Evolutionary conservation across 768 basidiomycete genomes (phyloP), one percentile per base, ranked within the genome.

Genomic region (Phallus indusiatus): DNA sequence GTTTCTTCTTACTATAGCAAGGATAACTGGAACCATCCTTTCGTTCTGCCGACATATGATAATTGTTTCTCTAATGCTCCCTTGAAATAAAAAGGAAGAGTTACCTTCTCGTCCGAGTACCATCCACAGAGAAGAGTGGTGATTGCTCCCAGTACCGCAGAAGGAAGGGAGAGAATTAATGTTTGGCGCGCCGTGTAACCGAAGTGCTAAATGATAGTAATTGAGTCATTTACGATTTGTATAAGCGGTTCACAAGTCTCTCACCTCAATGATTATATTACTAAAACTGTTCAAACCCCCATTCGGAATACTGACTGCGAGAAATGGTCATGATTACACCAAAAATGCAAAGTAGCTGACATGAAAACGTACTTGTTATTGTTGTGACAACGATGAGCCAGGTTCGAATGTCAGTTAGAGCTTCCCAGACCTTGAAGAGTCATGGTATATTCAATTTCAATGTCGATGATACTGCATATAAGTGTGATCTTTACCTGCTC

Each of bases 111-210:
- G 64, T 85, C 85, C 0, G 84, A 83, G 66, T 82, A 83, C 78
- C 81, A 85, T 2, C 83, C 83, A 61, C 81, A 83, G 5, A 75
- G 64, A 17, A 84, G 61, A 1, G 79, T 76, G 60, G 73, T 82
- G 2, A 70, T 46, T 0, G 81, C 74, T 3, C 74, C 77, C 28
- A 86, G 67, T 10, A 70, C 74, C 2, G 84, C 85, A 20, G 68
- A 76, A 2, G 83, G 84, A 0, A 83, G 81, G 3, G 76, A 76
- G 24, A 84, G 65, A 46, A 85, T 84, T 16, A 86, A 69, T 0
- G 83, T 79, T 65, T 84, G 81, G 65, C 75, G 80, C 8, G 84
- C 78, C 80, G 81, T 83, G 55, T 84, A 85, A 28, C 84, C 83
- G 63, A 84, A 83, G 61, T 72, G 75, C 71, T 62, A 21, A 1